Evolutionary conservation across 768 basidiomycete genomes (phyloP), one percentile per base, ranked within the genome.

Genomic region (Boletus fagicola): DNA sequence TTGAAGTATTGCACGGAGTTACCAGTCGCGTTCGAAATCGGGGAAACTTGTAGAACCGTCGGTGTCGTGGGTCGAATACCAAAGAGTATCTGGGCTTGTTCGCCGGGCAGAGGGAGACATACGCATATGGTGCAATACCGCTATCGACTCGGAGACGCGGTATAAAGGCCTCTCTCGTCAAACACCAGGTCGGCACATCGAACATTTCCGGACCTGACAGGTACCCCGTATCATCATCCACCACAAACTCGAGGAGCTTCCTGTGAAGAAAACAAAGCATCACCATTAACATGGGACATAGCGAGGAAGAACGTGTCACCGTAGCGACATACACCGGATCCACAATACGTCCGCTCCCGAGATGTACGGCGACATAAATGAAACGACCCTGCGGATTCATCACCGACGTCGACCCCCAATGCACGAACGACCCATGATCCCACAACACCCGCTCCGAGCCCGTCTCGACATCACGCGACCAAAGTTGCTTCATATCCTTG

Each of bases 11-110:
- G 20, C 40, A 48, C 10, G 51, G 5, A 40, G n/a, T 15, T 51
- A 65, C 63, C 57, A 54, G 24, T 28, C 47, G 63, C 7, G 58
- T 60, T 42, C 60, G 54, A 20, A 65, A 68, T 10, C 40, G 51
- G 13, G 65, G 65, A 22, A 63, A 66, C 44, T 65, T 68, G 56
- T 59, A 62, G 51, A 65, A 65, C 22, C 30, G 66, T 38, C 62
- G 56, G 28, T 7, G 31, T 15, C 24, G 40, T 4, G 56, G 40
- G 53, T 65, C 59, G 39, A 65, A 65, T 7, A 67, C 24, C 39
- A 68, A 26, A 0, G 62, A 54, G 11, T 62, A 53, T 13, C 45
- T 53, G 24, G 62, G 65, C 22, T 58, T 56, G 24, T 42, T 57
- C 5, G 53, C n/a, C 2, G 56, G 10, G 46, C 50, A 51, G 40